These are phyloP conservation scores for Erythrobasidium hasegawianum DNA, from an alignment of 1,284 basidiomycete genomes.

Conservation along the genomic window DNA sequence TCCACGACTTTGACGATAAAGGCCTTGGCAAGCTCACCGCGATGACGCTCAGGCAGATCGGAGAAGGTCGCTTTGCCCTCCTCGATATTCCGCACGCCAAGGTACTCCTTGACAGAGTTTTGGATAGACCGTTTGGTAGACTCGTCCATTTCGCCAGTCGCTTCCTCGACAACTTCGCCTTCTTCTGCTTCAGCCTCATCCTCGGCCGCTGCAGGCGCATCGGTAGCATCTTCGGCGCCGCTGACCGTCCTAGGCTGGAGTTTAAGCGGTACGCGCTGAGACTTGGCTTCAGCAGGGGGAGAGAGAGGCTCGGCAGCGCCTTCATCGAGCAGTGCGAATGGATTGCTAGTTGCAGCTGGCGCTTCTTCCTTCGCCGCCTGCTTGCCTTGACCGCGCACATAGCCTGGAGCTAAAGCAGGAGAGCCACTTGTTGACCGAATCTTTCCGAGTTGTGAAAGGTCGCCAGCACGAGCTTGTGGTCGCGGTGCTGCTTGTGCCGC, in stretches of 20 bases:
- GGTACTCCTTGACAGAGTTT: constrained; percentile 37
- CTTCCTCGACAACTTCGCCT: constrained; percentile 56
- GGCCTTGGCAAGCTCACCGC: constrained; percentile 66
- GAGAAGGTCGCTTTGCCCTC: constrained; percentile 84
- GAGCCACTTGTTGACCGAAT: constrained; percentile 51
- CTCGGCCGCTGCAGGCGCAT: constrained; percentile 47
- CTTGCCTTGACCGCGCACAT: constrained; percentile 40
- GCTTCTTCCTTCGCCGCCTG: constrained; percentile 37
- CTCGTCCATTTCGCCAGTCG: constrained; percentile 52
- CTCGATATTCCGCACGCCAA: constrained; percentile 61
- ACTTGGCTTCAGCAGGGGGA: constrained; percentile 51
- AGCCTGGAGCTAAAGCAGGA: constrained; percentile 36
- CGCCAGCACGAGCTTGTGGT: constrained; percentile 70
- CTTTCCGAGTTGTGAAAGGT: constrained; percentile 82
- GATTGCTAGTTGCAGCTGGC: constrained; percentile 39
- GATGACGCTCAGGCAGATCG: constrained; percentile 62
- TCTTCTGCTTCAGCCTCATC: constrained; percentile 51
- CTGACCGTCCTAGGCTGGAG: constrained; percentile 59
- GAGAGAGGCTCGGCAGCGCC: constrained; percentile 18
- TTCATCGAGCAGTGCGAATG: constrained; percentile 42
- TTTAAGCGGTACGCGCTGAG: constrained; percentile 70
- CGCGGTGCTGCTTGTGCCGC: constrained; percentile 56
- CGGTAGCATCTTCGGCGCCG: constrained; percentile 52
- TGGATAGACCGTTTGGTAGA: constrained; percentile 25
- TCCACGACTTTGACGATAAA: constrained; percentile 68